These are phyloP conservation scores for Tarenaya hassleriana DNA, from an alignment of 345 rosid species.

Conservation along the genomic window DNA sequence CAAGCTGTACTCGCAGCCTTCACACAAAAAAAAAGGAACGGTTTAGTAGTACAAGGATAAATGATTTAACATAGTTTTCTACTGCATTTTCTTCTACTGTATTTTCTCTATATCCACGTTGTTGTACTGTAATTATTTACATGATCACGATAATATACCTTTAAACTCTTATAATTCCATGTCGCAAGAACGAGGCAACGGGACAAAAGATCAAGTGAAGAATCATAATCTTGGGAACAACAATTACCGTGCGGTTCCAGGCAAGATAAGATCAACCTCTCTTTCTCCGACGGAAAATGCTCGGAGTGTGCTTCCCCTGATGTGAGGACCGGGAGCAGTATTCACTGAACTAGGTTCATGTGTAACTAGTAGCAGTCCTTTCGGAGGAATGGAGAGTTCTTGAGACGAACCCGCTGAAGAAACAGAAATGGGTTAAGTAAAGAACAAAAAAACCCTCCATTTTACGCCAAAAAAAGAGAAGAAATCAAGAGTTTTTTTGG, in stretches of 20 bases:
- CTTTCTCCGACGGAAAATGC: slow-evolving; percentile 66
- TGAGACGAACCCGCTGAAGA: slow-evolving; percentile 35
- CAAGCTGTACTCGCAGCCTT: slow-evolving; percentile 84
- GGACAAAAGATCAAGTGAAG: slow-evolving; percentile 7
- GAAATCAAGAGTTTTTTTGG: no score
- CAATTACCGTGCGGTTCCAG: slow-evolving; percentile 71
- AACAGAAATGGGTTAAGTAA: slow-evolving; percentile 1
- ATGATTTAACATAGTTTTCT: no score
- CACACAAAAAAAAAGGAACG: no score
- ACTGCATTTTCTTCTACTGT: no score
- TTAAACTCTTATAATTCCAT: no score
- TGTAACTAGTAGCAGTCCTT: slow-evolving; percentile 57
- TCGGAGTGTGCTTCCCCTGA: slow-evolving; percentile 66
- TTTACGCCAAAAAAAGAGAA: no score
- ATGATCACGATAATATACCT: no score
- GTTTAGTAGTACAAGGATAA: no score
- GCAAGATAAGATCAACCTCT: slow-evolving; percentile 84
- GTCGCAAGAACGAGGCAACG: slow-evolving; percentile 1
- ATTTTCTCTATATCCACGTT: no score
- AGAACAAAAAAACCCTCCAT: no score
- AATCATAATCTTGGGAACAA: background rate
- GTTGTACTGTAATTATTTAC: no score
- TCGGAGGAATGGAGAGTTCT: slow-evolving; percentile 54
- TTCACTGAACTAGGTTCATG: slow-evolving; percentile 68
- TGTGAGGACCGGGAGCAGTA: slow-evolving; percentile 78